These are phyloP conservation scores for Puccinia hordei DNA, from an alignment of 1,284 basidiomycete species.

Conservation along the genomic window DNA sequence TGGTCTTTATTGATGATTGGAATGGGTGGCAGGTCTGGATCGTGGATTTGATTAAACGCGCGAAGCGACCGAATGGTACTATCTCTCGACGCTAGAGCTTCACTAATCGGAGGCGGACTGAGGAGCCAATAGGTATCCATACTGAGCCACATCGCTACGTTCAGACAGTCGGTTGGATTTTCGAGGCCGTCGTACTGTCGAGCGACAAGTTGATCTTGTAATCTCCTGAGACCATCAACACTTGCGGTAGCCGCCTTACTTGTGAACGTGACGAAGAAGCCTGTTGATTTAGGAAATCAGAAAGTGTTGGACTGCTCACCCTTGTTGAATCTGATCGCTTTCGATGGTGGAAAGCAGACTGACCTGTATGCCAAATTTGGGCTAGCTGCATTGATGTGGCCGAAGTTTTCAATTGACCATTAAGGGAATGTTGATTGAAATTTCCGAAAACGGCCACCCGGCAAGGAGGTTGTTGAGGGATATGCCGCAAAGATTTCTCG, in stretches of 20 bases:
- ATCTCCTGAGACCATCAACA: background rate
- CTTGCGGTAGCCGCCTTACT: background rate
- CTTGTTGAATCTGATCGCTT: background rate
- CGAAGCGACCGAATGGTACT: background rate
- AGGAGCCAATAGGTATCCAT: constrained; percentile 21
- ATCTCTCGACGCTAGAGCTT: background rate
- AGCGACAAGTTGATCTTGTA: background rate
- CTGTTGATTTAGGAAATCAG: background rate
- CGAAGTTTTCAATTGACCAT: background rate
- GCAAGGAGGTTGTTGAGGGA: background rate
- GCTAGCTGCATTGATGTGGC: constrained; percentile 6
- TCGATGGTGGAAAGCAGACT: background rate
- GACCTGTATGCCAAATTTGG: constrained; percentile 17
- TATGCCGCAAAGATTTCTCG: constrained; percentile 26
- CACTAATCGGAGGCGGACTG: background rate
- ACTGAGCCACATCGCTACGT: constrained; percentile 15
- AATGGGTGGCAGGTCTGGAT: constrained; percentile 1
- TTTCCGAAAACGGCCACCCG: background rate
- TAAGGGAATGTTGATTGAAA: background rate
- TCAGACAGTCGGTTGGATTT: background rate
- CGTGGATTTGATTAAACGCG: constrained; percentile 24
- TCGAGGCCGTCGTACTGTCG: constrained; percentile 19
- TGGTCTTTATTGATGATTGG: background rate
- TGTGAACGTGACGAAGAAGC: constrained; percentile 27
- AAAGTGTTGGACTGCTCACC: background rate